Evolutionary conservation across 106 monocot genomes (phyloP).

Genomic region (Acorus calamus): DNA sequence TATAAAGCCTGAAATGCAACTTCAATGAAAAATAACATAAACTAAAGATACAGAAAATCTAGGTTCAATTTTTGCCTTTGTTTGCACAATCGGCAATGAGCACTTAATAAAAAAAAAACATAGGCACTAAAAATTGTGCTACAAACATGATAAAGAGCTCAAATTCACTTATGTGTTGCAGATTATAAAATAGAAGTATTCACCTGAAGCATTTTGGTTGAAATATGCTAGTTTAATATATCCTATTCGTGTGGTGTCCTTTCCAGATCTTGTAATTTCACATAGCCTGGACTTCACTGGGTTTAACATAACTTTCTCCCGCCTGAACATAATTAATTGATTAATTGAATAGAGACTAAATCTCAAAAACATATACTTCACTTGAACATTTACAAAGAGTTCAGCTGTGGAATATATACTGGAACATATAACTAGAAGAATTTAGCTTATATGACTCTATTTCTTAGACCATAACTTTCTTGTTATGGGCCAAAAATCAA

Average conservation of each 20-base stretch:
- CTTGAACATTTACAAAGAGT: not conserved
- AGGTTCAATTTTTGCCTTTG: too few species aligned
- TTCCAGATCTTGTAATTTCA: constrained; percentile 53
- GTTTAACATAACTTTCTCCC: constrained; percentile 73
- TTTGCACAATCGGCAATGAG: too few species aligned
- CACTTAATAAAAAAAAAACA: too few species aligned
- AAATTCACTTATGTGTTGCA: too few species aligned
- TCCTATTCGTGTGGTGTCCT: constrained; percentile 53
- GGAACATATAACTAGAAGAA: too few species aligned
- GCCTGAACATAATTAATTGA: constrained; percentile 25
- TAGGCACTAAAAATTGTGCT: too few species aligned
- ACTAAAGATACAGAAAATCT: too few species aligned
- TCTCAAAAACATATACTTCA: not conserved
- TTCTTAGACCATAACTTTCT: not conserved
- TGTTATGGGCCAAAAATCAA: not conserved
- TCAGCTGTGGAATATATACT: not conserved
- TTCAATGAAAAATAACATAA: too few species aligned
- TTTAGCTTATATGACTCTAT: too few species aligned
- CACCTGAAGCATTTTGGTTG: constrained; percentile 97
- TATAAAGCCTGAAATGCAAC: too few species aligned
- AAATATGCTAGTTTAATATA: constrained; percentile 91
- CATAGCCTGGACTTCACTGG: constrained; percentile 86
- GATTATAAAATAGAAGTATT: constrained; percentile 4
- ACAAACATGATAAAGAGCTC: too few species aligned
- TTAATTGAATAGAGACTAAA: not conserved